phyloP scores from a whole-genome alignment of 2,329 filamentous ascomycete genomes.

The Ilyonectria mors-panacis region DNA sequence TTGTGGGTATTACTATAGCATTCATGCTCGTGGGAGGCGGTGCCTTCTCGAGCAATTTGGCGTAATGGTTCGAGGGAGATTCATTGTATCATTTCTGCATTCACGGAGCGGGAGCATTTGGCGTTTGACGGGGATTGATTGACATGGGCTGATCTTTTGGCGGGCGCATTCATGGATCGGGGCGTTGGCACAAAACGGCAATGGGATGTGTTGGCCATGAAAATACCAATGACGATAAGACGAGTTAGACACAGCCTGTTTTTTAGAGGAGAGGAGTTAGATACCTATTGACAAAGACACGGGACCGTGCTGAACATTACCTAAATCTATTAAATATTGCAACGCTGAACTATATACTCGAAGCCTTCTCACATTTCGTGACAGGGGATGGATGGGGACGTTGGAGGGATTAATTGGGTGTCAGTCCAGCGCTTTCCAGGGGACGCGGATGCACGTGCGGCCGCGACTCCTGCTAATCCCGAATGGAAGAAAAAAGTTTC shows the following conservation, averaged over 20 bases:
- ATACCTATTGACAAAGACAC: neutral
- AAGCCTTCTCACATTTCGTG: neutral
- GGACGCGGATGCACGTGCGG: conserved; percentile 39
- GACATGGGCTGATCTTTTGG: conserved; percentile 27
- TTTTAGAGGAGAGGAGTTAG: conserved; percentile 7
- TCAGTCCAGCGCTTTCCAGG: neutral
- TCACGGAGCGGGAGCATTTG: conserved; percentile 39
- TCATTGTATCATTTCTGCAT: conserved; percentile 26
- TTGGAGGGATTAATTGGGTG: conserved; percentile 6
- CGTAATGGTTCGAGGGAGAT: conserved; percentile 16
- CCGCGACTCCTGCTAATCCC: conserved; percentile 45
- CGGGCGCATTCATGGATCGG: neutral
- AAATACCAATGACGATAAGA: conserved; percentile 30
- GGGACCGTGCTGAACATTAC: neutral
- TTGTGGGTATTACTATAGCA: conserved; percentile 38
- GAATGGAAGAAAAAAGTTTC: conserved; percentile 49
- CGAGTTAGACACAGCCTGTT: conserved; percentile 15
- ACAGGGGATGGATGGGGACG: neutral
- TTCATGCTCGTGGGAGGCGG: conserved; percentile 45
- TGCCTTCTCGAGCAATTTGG: conserved; percentile 34
- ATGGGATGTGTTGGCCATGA: conserved; percentile 6
- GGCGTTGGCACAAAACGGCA: conserved; percentile 20
- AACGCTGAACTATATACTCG: neutral
- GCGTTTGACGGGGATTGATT: conserved; percentile 29
- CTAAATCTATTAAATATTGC: neutral